A percentile compares a stretch with the other conserved stretches of the same genome.
Conservation (phyloP, 2,329 filamentous ascomycete genomes). For the Dichotomopilus funicola region DNA sequence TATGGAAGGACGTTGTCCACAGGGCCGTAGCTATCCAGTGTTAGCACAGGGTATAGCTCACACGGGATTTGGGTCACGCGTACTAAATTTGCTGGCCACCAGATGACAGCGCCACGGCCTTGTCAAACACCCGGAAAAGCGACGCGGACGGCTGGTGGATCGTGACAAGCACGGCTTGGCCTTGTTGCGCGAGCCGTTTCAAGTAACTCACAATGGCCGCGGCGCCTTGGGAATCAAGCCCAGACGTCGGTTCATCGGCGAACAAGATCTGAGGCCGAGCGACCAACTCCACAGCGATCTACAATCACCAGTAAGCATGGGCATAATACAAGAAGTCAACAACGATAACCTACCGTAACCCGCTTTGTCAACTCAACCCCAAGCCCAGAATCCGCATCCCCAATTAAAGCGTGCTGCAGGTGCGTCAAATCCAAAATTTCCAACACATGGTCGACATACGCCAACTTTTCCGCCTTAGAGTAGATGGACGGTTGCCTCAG, state of each 20-base stretch:
- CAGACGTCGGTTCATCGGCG: constrained; percentile 64
- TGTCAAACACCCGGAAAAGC: constrained; percentile 47
- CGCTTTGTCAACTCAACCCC: not conserved
- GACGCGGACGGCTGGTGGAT: constrained; percentile 44
- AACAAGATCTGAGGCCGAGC: not conserved
- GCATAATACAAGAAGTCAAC: too few species aligned
- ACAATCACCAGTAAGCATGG: too few species aligned
- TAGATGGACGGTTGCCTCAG: not conserved
- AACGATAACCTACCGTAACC: not conserved
- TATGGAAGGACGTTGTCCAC: too few species aligned
- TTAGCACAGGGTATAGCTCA: constrained; percentile 47
- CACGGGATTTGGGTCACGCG: constrained; percentile 51
- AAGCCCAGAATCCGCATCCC: not conserved
- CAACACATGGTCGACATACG: not conserved
- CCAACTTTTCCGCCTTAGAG: not conserved
- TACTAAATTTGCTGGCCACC: constrained; percentile 65
- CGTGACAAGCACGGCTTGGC: constrained; percentile 44
- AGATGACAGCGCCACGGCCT: constrained; percentile 52
- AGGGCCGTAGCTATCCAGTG: constrained; percentile 46
- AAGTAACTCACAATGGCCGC: constrained; percentile 66
- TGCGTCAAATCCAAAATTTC: not conserved
- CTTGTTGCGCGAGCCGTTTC: constrained; percentile 52
- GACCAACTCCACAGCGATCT: not conserved
- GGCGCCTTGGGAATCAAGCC: constrained; percentile 65
- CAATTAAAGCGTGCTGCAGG: not conserved